A percentile compares a stretch with the other conserved stretches of the same genome.
These are phyloP conservation scores for Narthecium ossifragum DNA, from an alignment of 106 monocot species.

Conservation along the genomic window DNA sequence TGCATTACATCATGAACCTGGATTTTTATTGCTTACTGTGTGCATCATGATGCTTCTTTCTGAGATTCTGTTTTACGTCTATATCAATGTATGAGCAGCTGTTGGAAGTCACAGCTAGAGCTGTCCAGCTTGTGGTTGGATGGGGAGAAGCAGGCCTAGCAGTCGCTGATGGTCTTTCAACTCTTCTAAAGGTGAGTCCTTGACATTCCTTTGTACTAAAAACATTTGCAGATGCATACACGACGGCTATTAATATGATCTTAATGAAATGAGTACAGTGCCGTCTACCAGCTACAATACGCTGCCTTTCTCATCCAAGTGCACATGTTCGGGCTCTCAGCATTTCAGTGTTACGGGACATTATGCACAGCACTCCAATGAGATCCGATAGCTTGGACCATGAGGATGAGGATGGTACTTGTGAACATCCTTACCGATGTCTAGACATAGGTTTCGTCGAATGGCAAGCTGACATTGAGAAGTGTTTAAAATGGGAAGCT, in stretches of 20 bases:
- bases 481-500: constrained; percentile 79
- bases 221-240: too few species aligned
- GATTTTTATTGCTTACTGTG: not conserved
- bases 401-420: constrained; percentile 20
- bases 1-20: not conserved
- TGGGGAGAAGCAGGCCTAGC: constrained; percentile 82
- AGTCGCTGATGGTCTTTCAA: constrained; percentile 83
- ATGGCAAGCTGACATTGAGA: constrained; percentile 78
- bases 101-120: constrained; percentile 88
- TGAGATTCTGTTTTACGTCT: constrained; percentile 13
- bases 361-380: constrained; percentile 42
- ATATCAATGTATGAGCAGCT: constrained; percentile 42
- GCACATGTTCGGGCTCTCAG: constrained; percentile 93
- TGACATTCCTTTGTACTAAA: too few species aligned
- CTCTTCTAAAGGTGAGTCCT: constrained; percentile 84
- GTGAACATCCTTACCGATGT: constrained; percentile 35
- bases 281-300: constrained; percentile 76
- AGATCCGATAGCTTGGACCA: constrained; percentile 18
- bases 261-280: constrained; percentile 42
- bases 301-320: constrained; percentile 94
- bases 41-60: constrained; percentile 5
- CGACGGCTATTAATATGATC: not conserved
- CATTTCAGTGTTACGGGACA: constrained; percentile 69
- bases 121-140: constrained; percentile 62
- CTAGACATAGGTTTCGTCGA: constrained; percentile 32